Base-by-base conservation (phyloP, 139 green algal genomes). In the Auxenochlorella pyrenoidosa region DNA sequence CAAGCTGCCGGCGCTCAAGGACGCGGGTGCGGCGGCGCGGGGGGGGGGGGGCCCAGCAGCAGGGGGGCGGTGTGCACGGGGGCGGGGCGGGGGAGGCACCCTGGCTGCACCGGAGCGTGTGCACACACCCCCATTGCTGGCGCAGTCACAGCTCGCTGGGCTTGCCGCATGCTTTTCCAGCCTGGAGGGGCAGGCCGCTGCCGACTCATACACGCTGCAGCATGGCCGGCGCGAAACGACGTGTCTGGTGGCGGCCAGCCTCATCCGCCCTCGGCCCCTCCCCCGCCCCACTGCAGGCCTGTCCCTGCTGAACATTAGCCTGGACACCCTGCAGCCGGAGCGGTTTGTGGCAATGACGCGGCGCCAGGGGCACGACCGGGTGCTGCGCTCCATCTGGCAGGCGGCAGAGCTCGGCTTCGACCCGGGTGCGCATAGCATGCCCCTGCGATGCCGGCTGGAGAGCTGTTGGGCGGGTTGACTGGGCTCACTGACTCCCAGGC, bases 261-360 rank as follows among this genome's bases (percentile, higher is more conserved):
- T n/a, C 47, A 54, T 54, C 47, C 47, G 10, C 47, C 47, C 63
- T 18, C 15, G 26, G 15, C 24, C 26, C 22, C 8, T 21, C 32
- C 15, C 15, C 30, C 71, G 60, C 88, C 34, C 44, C 60, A 15
- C 40, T 79, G 88, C 95, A 91, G 97, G 97, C 75, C 82, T 99
- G 32, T 91, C 76, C 38, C 92, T 94, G 26, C 84, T 99, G 24
- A 99, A 99, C 92, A 95, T 99, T 79, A 97, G 91, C 73, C 88
- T 99, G 32, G 98, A 99, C 92, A 99, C 97, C 2, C 92, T 99
- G 77, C 86, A 87, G 47, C 90, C 95, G 3, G 92, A 96, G 36
- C 94, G 95, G 18, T 99, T 99, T 91, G 94, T 97, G 90, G 41
- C 83, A 43, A 93, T 99, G 89, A 98, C 97, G 0, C 86, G 98